A percentile compares a stretch with the other conserved stretches of the same genome.
These are phyloP conservation scores for Davidsoniella eucalypti DNA, from an alignment of 2,329 filamentous ascomycete genomes.

Conservation along the genomic window DNA sequence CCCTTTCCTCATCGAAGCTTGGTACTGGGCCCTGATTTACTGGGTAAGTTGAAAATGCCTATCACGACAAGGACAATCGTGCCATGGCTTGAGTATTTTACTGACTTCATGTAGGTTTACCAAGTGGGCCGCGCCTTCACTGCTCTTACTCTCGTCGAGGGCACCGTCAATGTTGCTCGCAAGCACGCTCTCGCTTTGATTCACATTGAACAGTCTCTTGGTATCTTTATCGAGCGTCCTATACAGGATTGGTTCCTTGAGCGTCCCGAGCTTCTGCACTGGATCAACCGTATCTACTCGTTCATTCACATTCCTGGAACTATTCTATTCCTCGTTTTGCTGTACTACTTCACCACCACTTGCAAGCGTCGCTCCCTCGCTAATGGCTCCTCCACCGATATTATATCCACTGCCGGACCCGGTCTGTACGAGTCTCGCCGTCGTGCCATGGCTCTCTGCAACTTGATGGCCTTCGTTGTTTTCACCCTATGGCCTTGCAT, in stretches of 20 bases:
- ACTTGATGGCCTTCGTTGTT: constrained; percentile 41
- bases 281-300: constrained; percentile 57
- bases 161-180: constrained; percentile 51
- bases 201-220: constrained; percentile 44
- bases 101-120: constrained; percentile 38
- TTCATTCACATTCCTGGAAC: constrained; percentile 67
- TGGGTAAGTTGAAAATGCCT: constrained; percentile 41
- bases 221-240: constrained; percentile 47
- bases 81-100: background rate
- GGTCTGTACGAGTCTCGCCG: constrained; percentile 38
- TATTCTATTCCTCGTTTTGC: constrained; percentile 46
- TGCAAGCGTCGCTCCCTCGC: constrained; percentile 27
- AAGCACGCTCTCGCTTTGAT: constrained; percentile 53
- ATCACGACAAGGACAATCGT: background rate
- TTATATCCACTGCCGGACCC: constrained; percentile 23
- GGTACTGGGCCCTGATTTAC: constrained; percentile 65
- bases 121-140: constrained; percentile 58
- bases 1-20: constrained; percentile 57
- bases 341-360: constrained; percentile 56
- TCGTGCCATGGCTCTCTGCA: constrained; percentile 45
- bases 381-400: constrained; percentile 15
- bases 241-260: constrained; percentile 39
- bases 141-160: constrained; percentile 49
- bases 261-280: constrained; percentile 41
- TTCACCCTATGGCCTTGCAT: constrained; percentile 50